These are phyloP conservation scores for Termitomyces titanicus DNA, from an alignment of 768 basidiomycete species.

Conservation along the genomic window DNA sequence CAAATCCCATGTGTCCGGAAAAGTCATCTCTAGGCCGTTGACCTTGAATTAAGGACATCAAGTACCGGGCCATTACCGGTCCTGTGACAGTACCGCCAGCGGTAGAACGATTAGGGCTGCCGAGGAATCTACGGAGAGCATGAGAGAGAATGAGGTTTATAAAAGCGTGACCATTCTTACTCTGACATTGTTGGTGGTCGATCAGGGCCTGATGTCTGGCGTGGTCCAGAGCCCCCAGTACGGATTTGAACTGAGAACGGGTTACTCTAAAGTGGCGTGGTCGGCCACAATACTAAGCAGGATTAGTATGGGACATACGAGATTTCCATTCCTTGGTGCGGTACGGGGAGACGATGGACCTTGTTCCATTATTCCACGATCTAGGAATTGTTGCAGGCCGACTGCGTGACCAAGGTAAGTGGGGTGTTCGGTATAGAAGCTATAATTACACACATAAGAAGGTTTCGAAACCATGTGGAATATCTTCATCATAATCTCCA, in stretches of 20 bases:
- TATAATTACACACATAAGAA: slow-evolving; percentile 41
- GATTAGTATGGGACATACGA: background rate
- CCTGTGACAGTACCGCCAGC: slow-evolving; percentile 45
- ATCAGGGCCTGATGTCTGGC: slow-evolving; percentile 10
- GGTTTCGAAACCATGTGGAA: slow-evolving; percentile 39
- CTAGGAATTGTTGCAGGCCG: slow-evolving; percentile 32
- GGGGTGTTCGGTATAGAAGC: background rate
- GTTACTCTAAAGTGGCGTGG: slow-evolving; percentile 5
- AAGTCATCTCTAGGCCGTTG: slow-evolving; percentile 40
- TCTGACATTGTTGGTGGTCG: slow-evolving; percentile 49
- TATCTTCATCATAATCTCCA: slow-evolving; percentile 25
- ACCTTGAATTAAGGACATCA: slow-evolving; percentile 60
- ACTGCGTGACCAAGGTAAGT: slow-evolving; percentile 20
- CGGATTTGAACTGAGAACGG: slow-evolving; percentile 14
- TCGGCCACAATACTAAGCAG: background rate
- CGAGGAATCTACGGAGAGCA: slow-evolving; percentile 25
- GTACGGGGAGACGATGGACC: slow-evolving; percentile 4
- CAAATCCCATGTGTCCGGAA: slow-evolving; percentile 31
- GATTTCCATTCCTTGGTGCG: slow-evolving; percentile 1
- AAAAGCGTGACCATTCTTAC: slow-evolving; percentile 29
- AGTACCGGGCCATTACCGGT: slow-evolving; percentile 68
- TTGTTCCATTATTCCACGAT: slow-evolving; percentile 27
- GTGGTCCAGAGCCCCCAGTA: slow-evolving; percentile 9
- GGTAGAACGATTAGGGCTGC: slow-evolving; percentile 24
- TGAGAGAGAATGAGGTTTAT: background rate